These are phyloP conservation scores for Zopfia rhizophila DNA, from an alignment of 2,329 filamentous ascomycete genomes.

Conservation along the genomic window DNA sequence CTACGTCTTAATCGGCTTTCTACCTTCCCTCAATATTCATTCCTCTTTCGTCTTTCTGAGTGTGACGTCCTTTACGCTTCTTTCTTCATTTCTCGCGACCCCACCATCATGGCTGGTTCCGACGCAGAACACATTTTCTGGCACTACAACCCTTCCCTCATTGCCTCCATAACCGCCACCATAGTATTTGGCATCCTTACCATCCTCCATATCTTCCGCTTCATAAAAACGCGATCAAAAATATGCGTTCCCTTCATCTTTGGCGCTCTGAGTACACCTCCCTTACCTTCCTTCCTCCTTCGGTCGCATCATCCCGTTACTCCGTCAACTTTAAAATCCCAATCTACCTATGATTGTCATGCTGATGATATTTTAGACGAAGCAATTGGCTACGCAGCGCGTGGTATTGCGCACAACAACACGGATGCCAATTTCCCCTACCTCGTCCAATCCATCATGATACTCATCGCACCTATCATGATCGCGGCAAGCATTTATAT, in stretches of 20 bases:
- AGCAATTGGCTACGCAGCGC: slow-evolving; percentile 44
- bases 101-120: background rate
- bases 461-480: slow-evolving; percentile 52
- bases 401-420: slow-evolving; percentile 39
- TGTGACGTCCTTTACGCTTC: background rate
- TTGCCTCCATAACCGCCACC: slow-evolving; percentile 57
- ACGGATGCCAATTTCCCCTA: slow-evolving; percentile 43
- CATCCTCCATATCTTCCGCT: slow-evolving; percentile 50
- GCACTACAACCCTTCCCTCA: slow-evolving; percentile 54
- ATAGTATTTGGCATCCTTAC: slow-evolving; percentile 57
- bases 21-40: background rate
- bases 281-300: slow-evolving; percentile 13
- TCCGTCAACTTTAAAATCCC: no score
- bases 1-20: no score
- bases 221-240: slow-evolving; percentile 55
- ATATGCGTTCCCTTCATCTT: slow-evolving; percentile 58
- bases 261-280: slow-evolving; percentile 58
- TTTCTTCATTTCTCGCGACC: background rate
- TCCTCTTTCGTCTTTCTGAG: background rate
- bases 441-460: slow-evolving; percentile 45
- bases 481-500: slow-evolving; percentile 56
- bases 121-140: background rate
- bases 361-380: no score
- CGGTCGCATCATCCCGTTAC: slow-evolving; percentile 1
- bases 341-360: no score